Percentiles rank a stretch among this genome's conserved stretches.
phyloP scores from a whole-genome alignment of 2,329 filamentous ascomycete species.

The Ceratocystis destructans region DNA sequence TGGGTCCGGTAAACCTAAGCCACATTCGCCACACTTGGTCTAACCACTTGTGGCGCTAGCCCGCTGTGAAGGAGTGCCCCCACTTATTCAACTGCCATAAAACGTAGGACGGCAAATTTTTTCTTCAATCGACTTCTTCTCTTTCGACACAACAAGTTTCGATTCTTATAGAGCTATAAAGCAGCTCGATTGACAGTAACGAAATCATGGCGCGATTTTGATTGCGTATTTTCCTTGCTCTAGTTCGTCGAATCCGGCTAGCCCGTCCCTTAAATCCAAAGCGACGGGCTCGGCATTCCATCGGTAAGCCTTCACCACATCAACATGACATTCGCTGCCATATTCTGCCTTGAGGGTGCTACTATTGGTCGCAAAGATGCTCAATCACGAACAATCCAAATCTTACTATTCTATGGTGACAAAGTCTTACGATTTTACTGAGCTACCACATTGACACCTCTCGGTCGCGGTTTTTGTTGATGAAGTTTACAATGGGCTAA shows the following conservation, averaged over 20 bases:
- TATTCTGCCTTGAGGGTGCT: not conserved
- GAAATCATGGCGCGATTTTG: conserved; percentile 8
- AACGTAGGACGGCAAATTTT: conserved; percentile 18
- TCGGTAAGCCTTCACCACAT: conserved; percentile 11
- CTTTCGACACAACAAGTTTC: conserved; percentile 4
- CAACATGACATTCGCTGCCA: not conserved
- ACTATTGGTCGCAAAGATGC: conserved; percentile 24
- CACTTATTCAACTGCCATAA: conserved; percentile 16
- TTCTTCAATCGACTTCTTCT: not conserved
- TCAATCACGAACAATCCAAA: conserved; percentile 46
- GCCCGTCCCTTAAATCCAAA: conserved; percentile 10
- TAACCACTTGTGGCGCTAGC: conserved; percentile 10
- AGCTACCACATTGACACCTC: conserved; percentile 28
- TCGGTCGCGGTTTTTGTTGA: not conserved
- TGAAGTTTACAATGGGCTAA: not conserved
- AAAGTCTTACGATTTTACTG: conserved; percentile 38
- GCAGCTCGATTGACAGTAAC: not conserved
- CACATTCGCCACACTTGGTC: not conserved
- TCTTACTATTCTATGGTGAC: conserved; percentile 47
- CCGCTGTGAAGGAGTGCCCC: conserved; percentile 4
- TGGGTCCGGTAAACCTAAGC: not conserved
- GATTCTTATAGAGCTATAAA: not conserved
- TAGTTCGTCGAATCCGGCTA: conserved; percentile 1
- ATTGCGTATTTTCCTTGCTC: not conserved
- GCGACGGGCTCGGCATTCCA: conserved; percentile 2